Evolutionary conservation across 331 rosid genomes (phyloP).

Genomic region (Spiraea crenata): DNA sequence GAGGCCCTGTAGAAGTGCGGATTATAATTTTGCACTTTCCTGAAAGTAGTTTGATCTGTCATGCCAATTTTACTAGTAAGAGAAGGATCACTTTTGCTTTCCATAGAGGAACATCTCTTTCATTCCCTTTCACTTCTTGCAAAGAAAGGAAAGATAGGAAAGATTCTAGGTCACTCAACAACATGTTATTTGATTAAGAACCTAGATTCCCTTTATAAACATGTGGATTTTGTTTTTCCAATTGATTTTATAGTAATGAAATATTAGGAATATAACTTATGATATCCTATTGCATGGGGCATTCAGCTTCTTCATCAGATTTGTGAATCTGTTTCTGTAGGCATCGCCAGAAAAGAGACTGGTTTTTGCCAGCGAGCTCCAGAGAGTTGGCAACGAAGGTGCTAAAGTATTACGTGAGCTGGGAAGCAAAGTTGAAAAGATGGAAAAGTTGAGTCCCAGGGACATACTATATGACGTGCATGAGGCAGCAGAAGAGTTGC

Average conservation of each 20-base stretch:
- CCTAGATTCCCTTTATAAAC: background rate
- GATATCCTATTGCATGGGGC: background rate
- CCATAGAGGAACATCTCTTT: background rate
- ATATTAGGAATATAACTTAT: background rate
- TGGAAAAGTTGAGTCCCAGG: constrained; percentile 50
- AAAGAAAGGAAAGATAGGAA: background rate
- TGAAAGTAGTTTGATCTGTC: background rate
- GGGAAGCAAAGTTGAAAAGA: constrained; percentile 68
- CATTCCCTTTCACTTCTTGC: background rate
- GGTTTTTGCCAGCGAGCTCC: constrained; percentile 53
- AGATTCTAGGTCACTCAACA: background rate
- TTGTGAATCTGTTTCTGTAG: constrained; percentile 30
- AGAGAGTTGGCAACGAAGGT: constrained; percentile 61
- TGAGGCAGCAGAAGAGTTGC: constrained; percentile 65
- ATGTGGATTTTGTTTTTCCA: background rate
- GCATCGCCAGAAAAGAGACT: constrained; percentile 66
- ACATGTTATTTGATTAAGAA: background rate
- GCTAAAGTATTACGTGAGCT: constrained; percentile 61
- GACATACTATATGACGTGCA: constrained; percentile 58
- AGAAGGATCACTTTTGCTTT: background rate
- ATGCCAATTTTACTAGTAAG: background rate
- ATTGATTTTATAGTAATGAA: background rate
- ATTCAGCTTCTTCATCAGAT: constrained; percentile 8
- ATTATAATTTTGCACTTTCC: background rate
- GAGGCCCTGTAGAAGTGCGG: background rate